phyloP scores from a whole-genome alignment of 345 rosid species.

The Arabidopsis arenosa region DNA sequence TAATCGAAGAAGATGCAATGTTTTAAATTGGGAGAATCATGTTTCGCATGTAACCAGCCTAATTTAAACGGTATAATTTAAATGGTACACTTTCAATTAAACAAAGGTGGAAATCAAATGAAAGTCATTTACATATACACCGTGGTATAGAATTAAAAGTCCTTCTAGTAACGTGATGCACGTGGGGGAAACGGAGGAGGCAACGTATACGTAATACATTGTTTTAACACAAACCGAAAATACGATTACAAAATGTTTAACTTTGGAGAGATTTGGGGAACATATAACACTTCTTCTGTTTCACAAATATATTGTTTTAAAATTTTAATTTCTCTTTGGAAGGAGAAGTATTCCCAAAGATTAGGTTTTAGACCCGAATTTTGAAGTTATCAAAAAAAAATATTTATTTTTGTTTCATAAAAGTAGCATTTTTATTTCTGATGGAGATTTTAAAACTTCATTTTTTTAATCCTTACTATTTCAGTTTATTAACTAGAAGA shows the following conservation, averaged over 20 bases:
- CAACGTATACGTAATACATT: constrained; percentile 4
- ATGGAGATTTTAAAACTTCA: too few species aligned
- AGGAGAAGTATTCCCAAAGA: too few species aligned
- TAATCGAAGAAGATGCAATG: neutral
- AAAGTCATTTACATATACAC: neutral
- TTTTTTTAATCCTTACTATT: too few species aligned
- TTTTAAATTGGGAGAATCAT: neutral
- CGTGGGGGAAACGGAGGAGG: constrained; percentile 34
- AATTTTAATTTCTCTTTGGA: too few species aligned
- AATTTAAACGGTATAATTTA: neutral
- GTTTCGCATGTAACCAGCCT: neutral
- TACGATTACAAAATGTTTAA: neutral
- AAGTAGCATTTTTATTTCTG: too few species aligned
- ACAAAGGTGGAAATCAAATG: neutral
- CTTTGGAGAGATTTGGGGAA: neutral
- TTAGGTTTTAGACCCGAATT: too few species aligned
- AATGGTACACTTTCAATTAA: constrained; percentile 1
- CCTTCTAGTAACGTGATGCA: constrained; percentile 33
- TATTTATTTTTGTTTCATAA: too few species aligned
- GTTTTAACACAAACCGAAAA: neutral
- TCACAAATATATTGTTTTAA: too few species aligned
- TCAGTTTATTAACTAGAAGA: too few species aligned
- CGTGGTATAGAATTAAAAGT: neutral
- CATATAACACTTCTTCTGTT: too few species aligned
- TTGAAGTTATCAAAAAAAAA: too few species aligned